Evolutionary conservation across 257 asterid species (phyloP), one percentile per base, ranked within the genome.

Genomic region (Vinca minor): DNA sequence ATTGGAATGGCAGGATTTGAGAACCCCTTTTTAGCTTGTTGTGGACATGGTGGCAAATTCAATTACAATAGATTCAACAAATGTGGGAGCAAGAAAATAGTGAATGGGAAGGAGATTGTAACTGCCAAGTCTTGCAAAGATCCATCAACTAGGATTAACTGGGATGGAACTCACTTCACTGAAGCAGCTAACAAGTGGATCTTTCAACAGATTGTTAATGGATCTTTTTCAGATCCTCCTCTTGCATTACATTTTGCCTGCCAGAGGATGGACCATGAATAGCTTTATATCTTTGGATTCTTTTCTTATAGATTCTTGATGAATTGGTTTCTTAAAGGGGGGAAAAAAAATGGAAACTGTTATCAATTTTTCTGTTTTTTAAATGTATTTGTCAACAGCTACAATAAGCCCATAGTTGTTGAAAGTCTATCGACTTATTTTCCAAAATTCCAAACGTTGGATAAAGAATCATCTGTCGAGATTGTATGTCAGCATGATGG

Each of bases 121-220:
- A 47, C 76, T 4, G 89, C 85, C 0, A 71, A 70, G 34, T 80
- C 96, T 31, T 89, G 95, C 74, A 73, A 39, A 73, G 65, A 78
- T 73, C 96, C 95, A 26, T 72, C 83, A 0, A 68, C 41, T 66
- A 70, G 77, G 53, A 63, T 86, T 44, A 81, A 69, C 49, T 89
- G 95, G 96, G 96, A 89, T 54, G 96, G 96, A 46, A 64, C 75
- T 54, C 96, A 89, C 74, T 89, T 78, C 72, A 83, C 95, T 0
- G 89, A 89, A 75, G 86, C 91, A n/a, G 95, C 95, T 9, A 89
- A 84, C 70, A 78, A 66, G 69, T 86, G 93, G 93, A 71, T 83
- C 68, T 87, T 84, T 64, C 73, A 83, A 61, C 85, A 73, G 48
- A 81, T 87, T 54, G 81, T 70, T 20, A 63, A 76, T 35, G 96